phyloP scores from a whole-genome alignment of 2,329 filamentous ascomycete species.

The Westerdykella ornata region DNA sequence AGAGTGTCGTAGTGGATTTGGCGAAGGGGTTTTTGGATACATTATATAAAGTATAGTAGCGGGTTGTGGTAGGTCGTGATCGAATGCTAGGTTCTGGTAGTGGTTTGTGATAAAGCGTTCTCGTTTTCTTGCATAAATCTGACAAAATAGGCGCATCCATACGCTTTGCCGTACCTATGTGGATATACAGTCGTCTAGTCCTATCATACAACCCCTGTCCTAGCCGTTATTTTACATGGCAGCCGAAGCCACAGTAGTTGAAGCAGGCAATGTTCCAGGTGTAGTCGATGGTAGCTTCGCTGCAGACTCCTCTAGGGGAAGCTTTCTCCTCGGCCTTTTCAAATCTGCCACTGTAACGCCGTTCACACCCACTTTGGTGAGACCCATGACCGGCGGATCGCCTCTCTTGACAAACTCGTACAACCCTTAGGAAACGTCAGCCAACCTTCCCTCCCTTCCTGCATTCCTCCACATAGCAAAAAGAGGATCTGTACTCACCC shows the following conservation, averaged over 20 bases:
- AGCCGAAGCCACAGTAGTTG: neutral
- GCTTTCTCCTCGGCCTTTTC: slow-evolving; percentile 67
- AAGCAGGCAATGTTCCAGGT: slow-evolving; percentile 2
- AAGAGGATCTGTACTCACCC: slow-evolving; percentile 48
- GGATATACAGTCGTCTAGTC: too few species aligned
- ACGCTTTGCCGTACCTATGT: too few species aligned
- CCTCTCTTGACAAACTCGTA: slow-evolving; percentile 95
- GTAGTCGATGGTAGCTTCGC: slow-evolving; percentile 56
- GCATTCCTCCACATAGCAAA: neutral
- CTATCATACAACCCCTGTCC: too few species aligned
- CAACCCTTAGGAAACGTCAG: slow-evolving; percentile 54
- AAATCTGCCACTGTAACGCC: slow-evolving; percentile 77
- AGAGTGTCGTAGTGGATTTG: slow-evolving; percentile 85
- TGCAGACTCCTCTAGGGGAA: slow-evolving; percentile 54
- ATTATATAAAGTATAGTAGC: slow-evolving; percentile 68
- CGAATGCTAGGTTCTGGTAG: too few species aligned
- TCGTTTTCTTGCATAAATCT: neutral
- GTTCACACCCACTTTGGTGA: slow-evolving; percentile 71
- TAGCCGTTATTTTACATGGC: too few species aligned
- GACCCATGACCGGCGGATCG: slow-evolving; percentile 80
- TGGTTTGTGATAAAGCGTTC: too few species aligned
- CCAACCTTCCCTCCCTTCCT: slow-evolving; percentile 1
- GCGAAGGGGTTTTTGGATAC: slow-evolving; percentile 89
- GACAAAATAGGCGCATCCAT: neutral
- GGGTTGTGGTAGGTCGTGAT: too few species aligned